phyloP scores from a whole-genome alignment of 257 asterid genomes.

The Cinchona pubescens region DNA sequence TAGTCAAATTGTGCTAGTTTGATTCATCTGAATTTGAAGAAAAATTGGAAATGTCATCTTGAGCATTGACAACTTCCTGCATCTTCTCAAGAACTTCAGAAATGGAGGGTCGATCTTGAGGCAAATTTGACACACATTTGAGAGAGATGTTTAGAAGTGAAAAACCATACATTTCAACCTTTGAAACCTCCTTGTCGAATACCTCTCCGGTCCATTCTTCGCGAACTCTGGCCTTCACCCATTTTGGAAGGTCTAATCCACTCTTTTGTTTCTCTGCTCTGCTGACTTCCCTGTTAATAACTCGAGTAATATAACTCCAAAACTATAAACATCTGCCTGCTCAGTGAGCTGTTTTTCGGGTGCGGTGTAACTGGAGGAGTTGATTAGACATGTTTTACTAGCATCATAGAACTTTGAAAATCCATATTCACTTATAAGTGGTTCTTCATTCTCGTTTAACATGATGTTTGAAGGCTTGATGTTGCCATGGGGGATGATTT shows the following conservation, averaged over 20 bases:
- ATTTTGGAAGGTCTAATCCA: slow-evolving; percentile 37
- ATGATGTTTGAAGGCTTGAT: slow-evolving; percentile 48
- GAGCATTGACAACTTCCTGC: slow-evolving; percentile 31
- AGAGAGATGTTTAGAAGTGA: slow-evolving; percentile 39
- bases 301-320: slow-evolving; percentile 39
- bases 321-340: slow-evolving; percentile 32
- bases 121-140: slow-evolving; percentile 32
- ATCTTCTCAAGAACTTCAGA: slow-evolving; percentile 36
- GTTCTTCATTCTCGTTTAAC: slow-evolving; percentile 27
- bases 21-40: slow-evolving; percentile 18
- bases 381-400: slow-evolving; percentile 1
- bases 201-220: slow-evolving; percentile 57
- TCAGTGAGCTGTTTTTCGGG: slow-evolving; percentile 31
- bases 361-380: slow-evolving; percentile 25
- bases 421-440: slow-evolving; percentile 46
- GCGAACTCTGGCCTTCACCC: slow-evolving; percentile 45
- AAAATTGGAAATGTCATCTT: slow-evolving; percentile 24
- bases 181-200: slow-evolving; percentile 30
- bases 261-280: slow-evolving; percentile 26
- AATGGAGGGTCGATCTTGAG: slow-evolving; percentile 38
- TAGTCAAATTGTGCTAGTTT: slow-evolving; percentile 6
- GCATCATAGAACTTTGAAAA: slow-evolving; percentile 22
- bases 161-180: slow-evolving; percentile 35
- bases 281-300: slow-evolving; percentile 44
- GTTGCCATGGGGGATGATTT: slow-evolving; percentile 47